Conservation (phyloP, 371 early-diverging fungal genomes). For the Smittium mucronatum region DNA sequence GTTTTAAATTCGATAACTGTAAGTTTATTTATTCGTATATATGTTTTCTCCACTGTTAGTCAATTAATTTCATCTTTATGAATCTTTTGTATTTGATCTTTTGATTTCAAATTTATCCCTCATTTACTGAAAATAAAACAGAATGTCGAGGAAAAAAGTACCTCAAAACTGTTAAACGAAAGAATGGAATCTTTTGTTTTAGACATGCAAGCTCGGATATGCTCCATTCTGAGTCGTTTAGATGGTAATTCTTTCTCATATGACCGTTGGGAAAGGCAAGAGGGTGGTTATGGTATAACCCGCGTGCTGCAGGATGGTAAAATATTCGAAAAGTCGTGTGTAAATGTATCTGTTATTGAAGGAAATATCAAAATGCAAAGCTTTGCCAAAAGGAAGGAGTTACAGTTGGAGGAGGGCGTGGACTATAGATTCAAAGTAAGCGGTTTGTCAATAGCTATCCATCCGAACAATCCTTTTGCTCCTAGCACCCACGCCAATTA, state of each 20-base stretch:
- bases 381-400: constrained; percentile 46
- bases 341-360: constrained; percentile 65
- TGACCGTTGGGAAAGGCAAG: constrained; percentile 65
- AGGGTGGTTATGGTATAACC: constrained; percentile 81
- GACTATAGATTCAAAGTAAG: constrained; percentile 50
- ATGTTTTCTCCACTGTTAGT: background rate
- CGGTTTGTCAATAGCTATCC: constrained; percentile 82
- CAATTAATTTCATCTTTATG: background rate
- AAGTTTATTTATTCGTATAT: background rate
- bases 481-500: constrained; percentile 95
- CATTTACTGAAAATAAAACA: no score
- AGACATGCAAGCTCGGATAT: constrained; percentile 47
- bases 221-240: constrained; percentile 34
- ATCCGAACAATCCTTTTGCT: constrained; percentile 87
- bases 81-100: background rate
- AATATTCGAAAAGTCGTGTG: constrained; percentile 92
- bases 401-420: constrained; percentile 32
- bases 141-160: background rate
- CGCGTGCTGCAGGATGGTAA: constrained; percentile 84
- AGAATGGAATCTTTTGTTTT: constrained; percentile 69
- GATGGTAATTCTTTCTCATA: constrained; percentile 46
- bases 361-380: constrained; percentile 63
- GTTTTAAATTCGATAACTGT: background rate
- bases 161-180: constrained; percentile 50
- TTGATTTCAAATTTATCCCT: background rate